phyloP scores from a whole-genome alignment of 2,329 filamentous ascomycete genomes.

The Botrytis tulipae region DNA sequence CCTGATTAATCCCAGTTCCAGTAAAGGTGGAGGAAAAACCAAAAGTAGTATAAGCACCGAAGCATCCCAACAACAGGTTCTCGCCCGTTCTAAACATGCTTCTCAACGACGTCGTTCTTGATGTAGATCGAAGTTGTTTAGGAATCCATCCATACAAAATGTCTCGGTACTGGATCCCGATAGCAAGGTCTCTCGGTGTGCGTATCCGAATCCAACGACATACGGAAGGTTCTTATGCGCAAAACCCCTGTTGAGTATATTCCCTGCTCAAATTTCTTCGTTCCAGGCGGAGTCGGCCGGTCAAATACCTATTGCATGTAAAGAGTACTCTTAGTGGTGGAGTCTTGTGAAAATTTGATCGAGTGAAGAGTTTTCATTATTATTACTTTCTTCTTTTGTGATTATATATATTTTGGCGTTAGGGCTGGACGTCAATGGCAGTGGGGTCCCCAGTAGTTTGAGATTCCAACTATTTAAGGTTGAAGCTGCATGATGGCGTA shows the following conservation, averaged over 20 bases:
- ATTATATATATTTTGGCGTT: neutral
- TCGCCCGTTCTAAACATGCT: neutral
- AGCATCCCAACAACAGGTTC: neutral
- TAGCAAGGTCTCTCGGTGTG: neutral
- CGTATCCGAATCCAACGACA: neutral
- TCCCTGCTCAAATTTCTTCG: neutral
- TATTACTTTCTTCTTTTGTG: neutral
- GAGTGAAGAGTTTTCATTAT: conserved; percentile 2
- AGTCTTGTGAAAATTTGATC: neutral
- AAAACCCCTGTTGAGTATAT: neutral
- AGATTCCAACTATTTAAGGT: neutral
- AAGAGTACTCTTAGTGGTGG: neutral
- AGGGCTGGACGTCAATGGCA: neutral
- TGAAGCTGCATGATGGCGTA: conserved; percentile 9
- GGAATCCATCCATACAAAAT: neutral
- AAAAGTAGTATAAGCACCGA: conserved; percentile 1
- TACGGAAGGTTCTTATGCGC: neutral
- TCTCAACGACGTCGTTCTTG: conserved; percentile 8
- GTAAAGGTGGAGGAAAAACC: neutral
- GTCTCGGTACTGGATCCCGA: conserved; percentile 9
- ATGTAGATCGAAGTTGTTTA: neutral
- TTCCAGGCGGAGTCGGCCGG: neutral
- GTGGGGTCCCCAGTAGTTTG: neutral
- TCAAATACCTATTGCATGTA: neutral
- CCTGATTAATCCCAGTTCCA: neutral